Percentiles rank a stretch among this genome's conserved stretches.
Conservation (phyloP, 345 rosid species). For the Populus deltoides region DNA sequence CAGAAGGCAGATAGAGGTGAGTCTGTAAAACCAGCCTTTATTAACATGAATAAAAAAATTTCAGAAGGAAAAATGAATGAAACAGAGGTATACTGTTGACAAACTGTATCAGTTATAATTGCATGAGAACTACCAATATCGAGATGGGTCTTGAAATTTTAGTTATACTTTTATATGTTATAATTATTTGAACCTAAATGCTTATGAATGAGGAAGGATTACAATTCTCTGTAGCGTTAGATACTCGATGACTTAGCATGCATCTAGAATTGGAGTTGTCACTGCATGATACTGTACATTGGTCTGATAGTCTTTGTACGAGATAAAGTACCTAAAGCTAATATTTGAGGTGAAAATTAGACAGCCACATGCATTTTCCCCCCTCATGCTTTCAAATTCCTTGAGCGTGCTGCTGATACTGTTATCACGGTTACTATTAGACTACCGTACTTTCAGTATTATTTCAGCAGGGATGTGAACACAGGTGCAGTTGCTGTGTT, state of each 20-base stretch:
- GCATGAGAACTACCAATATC: background rate
- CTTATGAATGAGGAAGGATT: too few relatives aligned
- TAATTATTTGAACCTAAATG: background rate
- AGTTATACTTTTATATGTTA: background rate
- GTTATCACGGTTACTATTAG: too few relatives aligned
- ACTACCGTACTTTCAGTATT: too few relatives aligned
- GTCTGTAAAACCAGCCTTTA: background rate
- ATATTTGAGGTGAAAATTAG: background rate
- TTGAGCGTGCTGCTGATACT: too few relatives aligned
- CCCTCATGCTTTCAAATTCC: too few relatives aligned
- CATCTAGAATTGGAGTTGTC: background rate
- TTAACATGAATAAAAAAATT: background rate
- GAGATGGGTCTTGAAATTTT: background rate
- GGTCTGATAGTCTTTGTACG: background rate
- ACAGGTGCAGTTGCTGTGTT: background rate
- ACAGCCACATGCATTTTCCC: background rate
- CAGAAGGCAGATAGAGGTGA: conserved; percentile 94
- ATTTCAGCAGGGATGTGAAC: background rate
- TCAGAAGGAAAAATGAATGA: background rate
- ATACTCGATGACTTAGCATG: background rate
- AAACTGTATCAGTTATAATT: background rate
- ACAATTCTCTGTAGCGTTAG: too few relatives aligned
- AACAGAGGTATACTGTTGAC: background rate
- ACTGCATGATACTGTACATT: background rate
- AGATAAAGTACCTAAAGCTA: background rate